Conservation (phyloP, 495 filamentous ascomycete species). For the Zalerion maritima region DNA sequence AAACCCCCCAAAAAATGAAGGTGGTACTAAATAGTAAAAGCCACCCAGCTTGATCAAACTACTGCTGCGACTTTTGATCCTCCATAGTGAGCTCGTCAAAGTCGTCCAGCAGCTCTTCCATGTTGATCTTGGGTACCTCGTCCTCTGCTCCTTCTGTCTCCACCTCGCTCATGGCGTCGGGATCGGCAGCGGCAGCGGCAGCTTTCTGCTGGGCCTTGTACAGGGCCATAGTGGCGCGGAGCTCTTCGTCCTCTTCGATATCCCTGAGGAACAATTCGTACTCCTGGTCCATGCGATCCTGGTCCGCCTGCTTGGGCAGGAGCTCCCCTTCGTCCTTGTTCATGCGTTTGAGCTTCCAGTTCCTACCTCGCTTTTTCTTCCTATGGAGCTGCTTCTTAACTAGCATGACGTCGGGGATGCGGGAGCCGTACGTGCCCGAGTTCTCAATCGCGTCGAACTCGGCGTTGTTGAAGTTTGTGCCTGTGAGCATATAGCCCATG, state of each 20-base stretch:
- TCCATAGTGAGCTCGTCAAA: slow-evolving; percentile 68
- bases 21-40: too few relatives aligned
- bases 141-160: slow-evolving; percentile 56
- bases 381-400: slow-evolving; percentile 94
- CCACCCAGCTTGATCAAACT: too few relatives aligned
- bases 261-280: slow-evolving; percentile 96
- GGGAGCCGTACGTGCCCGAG: slow-evolving; percentile 50
- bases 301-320: slow-evolving; percentile 62
- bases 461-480: slow-evolving; percentile 80
- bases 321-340: slow-evolving; percentile 72
- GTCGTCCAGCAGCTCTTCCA: slow-evolving; percentile 80
- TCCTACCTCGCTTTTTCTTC: slow-evolving; percentile 64
- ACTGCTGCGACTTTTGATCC: slow-evolving; percentile 30
- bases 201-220: slow-evolving; percentile 50
- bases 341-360: slow-evolving; percentile 93
- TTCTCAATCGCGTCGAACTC: slow-evolving; percentile 67
- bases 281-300: slow-evolving; percentile 71
- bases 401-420: slow-evolving; percentile 80
- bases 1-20: too few relatives aligned
- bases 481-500: slow-evolving; percentile 77
- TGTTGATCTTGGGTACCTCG: slow-evolving; percentile 56
- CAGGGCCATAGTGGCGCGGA: slow-evolving; percentile 66
- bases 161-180: slow-evolving; percentile 46
- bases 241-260: slow-evolving; percentile 87
- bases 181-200: slow-evolving; percentile 25